Evolutionary conservation across 108 stramenopile species (phyloP).

Genomic region (Bacterosira constricta): DNA sequence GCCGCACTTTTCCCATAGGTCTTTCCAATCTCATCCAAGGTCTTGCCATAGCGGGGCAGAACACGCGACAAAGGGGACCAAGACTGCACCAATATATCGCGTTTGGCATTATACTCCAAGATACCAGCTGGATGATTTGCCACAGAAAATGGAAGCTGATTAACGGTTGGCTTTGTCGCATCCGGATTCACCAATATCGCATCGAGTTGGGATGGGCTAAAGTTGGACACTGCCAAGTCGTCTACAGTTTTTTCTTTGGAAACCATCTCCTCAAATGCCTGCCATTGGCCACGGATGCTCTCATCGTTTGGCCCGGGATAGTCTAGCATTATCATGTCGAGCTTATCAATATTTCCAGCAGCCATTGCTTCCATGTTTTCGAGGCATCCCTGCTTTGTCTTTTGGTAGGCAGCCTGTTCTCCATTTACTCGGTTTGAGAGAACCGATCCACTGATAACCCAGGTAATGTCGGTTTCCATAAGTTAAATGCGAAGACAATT

Average conservation of each 20-base stretch:
- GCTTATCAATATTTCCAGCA: slow-evolving; percentile 64
- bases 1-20: slow-evolving; percentile 71
- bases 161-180: slow-evolving; percentile 66
- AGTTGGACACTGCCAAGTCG: slow-evolving; percentile 75
- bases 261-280: slow-evolving; percentile 71
- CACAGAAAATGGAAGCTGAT: slow-evolving; percentile 71
- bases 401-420: slow-evolving; percentile 58
- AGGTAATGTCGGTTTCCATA: neutral
- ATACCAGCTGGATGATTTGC: slow-evolving; percentile 67
- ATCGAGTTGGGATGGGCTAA: slow-evolving; percentile 67
- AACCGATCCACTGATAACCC: slow-evolving; percentile 58
- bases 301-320: slow-evolving; percentile 80
- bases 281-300: slow-evolving; percentile 79
- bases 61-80: slow-evolving; percentile 73
- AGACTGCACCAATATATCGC: slow-evolving; percentile 74
- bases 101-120: slow-evolving; percentile 59
- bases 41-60: slow-evolving; percentile 41
- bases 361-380: slow-evolving; percentile 68
- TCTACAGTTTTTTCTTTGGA: slow-evolving; percentile 48
- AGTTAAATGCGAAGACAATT: neutral
- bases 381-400: slow-evolving; percentile 70
- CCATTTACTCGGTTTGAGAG: slow-evolving; percentile 71
- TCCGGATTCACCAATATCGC: slow-evolving; percentile 54
- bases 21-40: slow-evolving; percentile 68
- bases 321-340: slow-evolving; percentile 85